A percentile compares a stretch with the other conserved stretches of the same genome.
Evolutionary conservation across 106 monocot genomes (phyloP).

Genomic region (Allium sativum): DNA sequence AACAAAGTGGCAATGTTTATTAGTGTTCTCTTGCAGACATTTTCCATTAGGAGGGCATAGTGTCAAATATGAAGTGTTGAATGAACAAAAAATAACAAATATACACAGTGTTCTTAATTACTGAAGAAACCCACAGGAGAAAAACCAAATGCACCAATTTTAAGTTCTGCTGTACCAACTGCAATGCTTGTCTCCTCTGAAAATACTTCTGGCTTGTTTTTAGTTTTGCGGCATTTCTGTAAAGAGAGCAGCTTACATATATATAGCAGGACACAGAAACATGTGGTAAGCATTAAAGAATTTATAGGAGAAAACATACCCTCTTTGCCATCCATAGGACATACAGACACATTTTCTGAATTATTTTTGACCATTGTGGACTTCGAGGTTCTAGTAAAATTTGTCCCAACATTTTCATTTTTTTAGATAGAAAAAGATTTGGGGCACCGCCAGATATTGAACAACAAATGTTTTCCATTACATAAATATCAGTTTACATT

Average conservation of each 20-base stretch:
- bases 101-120: too few relatives aligned
- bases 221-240: slow-evolving; percentile 63
- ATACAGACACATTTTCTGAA: slow-evolving; percentile 83
- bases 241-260: background rate
- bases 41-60: slow-evolving; percentile 96
- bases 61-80: background rate
- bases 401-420: slow-evolving; percentile 16
- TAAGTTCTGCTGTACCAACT: slow-evolving; percentile 13
- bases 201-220: slow-evolving; percentile 14
- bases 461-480: too few relatives aligned
- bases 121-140: slow-evolving; percentile 66
- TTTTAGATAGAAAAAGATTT: too few relatives aligned
- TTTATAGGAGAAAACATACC: slow-evolving; percentile 24
- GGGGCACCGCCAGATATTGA: too few relatives aligned
- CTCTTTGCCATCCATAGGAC: slow-evolving; percentile 94
- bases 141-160: slow-evolving; percentile 67
- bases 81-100: too few relatives aligned
- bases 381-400: slow-evolving; percentile 98
- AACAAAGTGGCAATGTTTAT: slow-evolving; percentile 93
- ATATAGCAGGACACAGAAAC: background rate
- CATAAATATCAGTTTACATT: too few relatives aligned
- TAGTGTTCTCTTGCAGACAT: slow-evolving; percentile 70
- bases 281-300: slow-evolving; percentile 1
- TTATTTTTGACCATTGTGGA: slow-evolving; percentile 85
- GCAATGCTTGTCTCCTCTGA: slow-evolving; percentile 29